Base-by-base conservation (phyloP, 139 green algal species). In the Coelastrella sp. region DNA sequence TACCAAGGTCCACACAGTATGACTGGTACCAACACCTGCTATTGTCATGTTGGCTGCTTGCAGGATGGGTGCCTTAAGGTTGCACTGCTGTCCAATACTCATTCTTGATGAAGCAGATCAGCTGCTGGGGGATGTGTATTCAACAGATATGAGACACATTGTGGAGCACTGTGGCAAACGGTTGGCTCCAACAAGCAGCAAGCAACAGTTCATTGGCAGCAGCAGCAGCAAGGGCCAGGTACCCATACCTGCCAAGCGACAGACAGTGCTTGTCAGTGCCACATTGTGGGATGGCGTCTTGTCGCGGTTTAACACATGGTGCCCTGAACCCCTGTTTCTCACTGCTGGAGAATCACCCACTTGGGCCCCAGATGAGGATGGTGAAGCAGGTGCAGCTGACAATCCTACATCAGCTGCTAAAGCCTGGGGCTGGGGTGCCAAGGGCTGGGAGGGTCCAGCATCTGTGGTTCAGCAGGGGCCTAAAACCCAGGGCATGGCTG, bases 41-140 rank as follows among this genome's bases (percentile, higher is more conserved):
- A 7, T 7, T 72, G 20, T 73, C 5, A n/a, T 8, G 63, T 56
- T 0, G 10, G 3, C 56, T 86, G 81, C 59, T 87, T 85, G 75
- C 84, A 88, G 84, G 72, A 65, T 49, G 17, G 96, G 96, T 22
- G 74, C 60, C 6, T 93, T 99, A 73, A 92, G 91, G 49, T 85
- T 94, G 87, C 96, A 96, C 91, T 72, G 76, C 27, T 94, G 86
- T n/a, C 58, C 75, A 11, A 89, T 95, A 4, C 92, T 92, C 4
- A 80, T 92, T 12, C 61, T 92, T 15, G 85, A 92, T 7, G 91
- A 95, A 86, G 93, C 91, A 7, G 97, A 99, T 91, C 93, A 98
- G 93, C 95, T 99, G 91, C 94, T 99, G 84, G 93, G 94, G 9
- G 92, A 94, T 10, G 94, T 97, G 61, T 99, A 98, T 87, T 35